phyloP scores from a whole-genome alignment of 768 basidiomycete species.

The Pulveroboletus sp. region DNA sequence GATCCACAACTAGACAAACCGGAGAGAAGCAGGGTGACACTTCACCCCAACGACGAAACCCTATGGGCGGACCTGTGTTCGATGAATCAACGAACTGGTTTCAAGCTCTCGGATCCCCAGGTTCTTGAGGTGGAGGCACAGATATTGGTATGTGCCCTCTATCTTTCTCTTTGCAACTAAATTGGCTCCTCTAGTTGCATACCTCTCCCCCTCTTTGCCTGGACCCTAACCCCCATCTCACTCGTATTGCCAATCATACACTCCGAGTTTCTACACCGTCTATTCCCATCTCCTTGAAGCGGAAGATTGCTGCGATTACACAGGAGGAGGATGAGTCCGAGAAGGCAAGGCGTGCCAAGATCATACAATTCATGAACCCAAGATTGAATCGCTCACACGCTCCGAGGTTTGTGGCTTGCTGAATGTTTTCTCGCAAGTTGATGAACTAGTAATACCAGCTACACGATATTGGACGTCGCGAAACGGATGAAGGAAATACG shows the following conservation, averaged over 20 bases:
- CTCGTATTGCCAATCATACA: constrained; percentile 73
- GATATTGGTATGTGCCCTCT: constrained; percentile 51
- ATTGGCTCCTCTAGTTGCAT: constrained; percentile 49
- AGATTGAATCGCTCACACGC: constrained; percentile 42
- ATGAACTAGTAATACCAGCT: constrained; percentile 36
- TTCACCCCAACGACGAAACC: constrained; percentile 76
- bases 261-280: constrained; percentile 70
- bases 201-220: constrained; percentile 76
- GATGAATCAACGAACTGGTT: constrained; percentile 55
- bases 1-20: constrained; percentile 60
- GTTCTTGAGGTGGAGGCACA: constrained; percentile 73
- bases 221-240: constrained; percentile 74
- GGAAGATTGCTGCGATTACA: constrained; percentile 68
- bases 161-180: constrained; percentile 3
- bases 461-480: constrained; percentile 55
- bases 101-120: constrained; percentile 68
- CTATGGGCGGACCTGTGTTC: constrained; percentile 78
- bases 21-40: constrained; percentile 65
- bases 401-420: constrained; percentile 43
- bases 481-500: constrained; percentile 30
- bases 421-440: not conserved
- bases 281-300: constrained; percentile 71
- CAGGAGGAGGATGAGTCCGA: constrained; percentile 77
- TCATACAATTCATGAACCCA: constrained; percentile 79
- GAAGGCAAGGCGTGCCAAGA: constrained; percentile 67